Evolutionary conservation across 768 basidiomycete genomes (phyloP), one percentile per base, ranked within the genome.

Genomic region (Lentinus tigrinus): DNA sequence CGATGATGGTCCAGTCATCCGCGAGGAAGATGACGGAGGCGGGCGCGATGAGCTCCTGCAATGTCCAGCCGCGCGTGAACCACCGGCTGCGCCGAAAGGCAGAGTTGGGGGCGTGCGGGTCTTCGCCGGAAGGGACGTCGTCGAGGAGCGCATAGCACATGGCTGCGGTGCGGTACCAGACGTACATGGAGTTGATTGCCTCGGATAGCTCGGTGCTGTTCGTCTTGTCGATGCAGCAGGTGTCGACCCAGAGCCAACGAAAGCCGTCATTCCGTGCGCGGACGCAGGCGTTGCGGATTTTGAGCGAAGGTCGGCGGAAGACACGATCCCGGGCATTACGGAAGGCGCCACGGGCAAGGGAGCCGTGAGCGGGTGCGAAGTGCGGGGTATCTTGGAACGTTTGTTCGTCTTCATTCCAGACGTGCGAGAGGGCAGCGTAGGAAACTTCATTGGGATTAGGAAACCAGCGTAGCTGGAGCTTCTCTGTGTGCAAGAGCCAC

Each of bases 141-240:
- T 44, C 17, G 42, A 60, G 54, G 23, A 52, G 52, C 8, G 59
- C 59, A 37, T 60, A 60, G 54, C 59, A 60, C 50, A 56, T 56
- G 10, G 54, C 27, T 10, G 59, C 54, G 54, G 24, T 19, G 9
- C 28, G 19, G 50, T 56, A 60, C 21, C 39, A 48, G 13, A 27
- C 19, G 46, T 56, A 56, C 49, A 56, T 52, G 8, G 59, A 60
- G 46, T 56, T 60, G 54, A 60, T 60, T 16, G 60, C 51, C 40
- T 61, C 60, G 38, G 46, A 34, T 23, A 61, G 60, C 55, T 57
- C 60, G 5, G 50, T 51, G 42, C 55, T 57, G 52, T 54, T 61
- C 1, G 56, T 34, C 46, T 56, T 47, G 47, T 61, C 52, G 53
- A 61, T 61, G 47, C 60, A 61, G 31, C 43, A 28, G 11, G 54